These are phyloP conservation scores for Neurospora cerealis DNA, from an alignment of 495 filamentous ascomycete species.

Conservation along the genomic window DNA sequence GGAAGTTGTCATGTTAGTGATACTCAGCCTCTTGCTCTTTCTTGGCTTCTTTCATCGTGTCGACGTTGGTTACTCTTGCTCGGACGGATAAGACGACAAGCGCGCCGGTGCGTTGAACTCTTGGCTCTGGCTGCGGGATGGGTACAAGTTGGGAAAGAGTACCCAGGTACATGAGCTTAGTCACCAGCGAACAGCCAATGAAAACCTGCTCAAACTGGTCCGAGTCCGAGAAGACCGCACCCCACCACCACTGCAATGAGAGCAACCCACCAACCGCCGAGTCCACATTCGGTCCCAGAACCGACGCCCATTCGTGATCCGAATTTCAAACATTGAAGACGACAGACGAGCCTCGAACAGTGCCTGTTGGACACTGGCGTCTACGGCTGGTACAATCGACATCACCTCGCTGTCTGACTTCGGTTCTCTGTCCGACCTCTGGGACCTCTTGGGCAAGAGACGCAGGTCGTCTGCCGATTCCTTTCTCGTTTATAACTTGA, in stretches of 20 bases:
- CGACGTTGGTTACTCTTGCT: neutral
- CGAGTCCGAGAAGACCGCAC: slow-evolving; percentile 22
- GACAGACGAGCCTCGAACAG: neutral
- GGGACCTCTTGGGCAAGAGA: neutral
- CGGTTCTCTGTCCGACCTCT: neutral
- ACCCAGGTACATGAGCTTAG: neutral
- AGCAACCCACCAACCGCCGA: slow-evolving; percentile 10
- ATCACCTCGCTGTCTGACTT: neutral
- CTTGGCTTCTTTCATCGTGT: neutral
- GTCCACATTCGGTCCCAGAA: neutral
- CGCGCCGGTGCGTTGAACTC: neutral
- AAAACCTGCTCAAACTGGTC: slow-evolving; percentile 41
- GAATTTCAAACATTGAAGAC: neutral
- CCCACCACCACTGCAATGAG: slow-evolving; percentile 23
- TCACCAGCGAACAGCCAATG: slow-evolving; percentile 26
- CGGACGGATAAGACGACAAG: neutral
- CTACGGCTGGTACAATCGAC: neutral
- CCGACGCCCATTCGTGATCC: neutral
- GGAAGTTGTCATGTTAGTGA: neutral
- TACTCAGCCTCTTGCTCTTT: neutral
- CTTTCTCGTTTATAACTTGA: neutral
- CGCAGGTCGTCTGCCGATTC: neutral
- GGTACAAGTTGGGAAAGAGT: neutral
- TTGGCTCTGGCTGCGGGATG: neutral
- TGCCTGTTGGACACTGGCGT: neutral